phyloP scores from a whole-genome alignment of 2,329 filamentous ascomycete genomes.

The Fusarium scirpi region DNA sequence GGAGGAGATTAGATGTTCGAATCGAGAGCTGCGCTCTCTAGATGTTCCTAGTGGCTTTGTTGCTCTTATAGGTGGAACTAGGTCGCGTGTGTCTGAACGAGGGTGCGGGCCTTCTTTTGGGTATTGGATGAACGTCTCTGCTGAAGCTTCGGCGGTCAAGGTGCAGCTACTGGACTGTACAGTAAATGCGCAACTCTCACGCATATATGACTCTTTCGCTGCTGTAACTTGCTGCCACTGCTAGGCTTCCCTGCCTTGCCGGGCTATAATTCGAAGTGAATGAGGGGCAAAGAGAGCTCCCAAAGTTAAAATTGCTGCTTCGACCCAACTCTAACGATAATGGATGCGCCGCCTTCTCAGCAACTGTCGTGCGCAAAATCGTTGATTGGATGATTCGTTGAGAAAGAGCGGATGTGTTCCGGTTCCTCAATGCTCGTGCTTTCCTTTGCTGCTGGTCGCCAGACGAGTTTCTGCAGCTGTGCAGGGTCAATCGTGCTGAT shows the following conservation, averaged over 20 bases:
- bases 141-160: constrained; percentile 9
- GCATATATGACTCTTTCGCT: constrained; percentile 13
- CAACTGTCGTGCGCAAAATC: constrained; percentile 1
- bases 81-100: constrained; percentile 2
- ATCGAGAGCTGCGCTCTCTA: not conserved
- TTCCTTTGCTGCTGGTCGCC: not conserved
- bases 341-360: constrained; percentile 1
- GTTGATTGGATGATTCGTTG: not conserved
- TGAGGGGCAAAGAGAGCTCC: not conserved
- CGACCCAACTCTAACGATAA: constrained; percentile 7
- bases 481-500: not conserved
- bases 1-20: not conserved
- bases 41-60: not conserved
- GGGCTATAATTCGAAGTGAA: not conserved
- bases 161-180: not conserved
- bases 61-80: constrained; percentile 3
- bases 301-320: constrained; percentile 7
- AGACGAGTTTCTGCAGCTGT: not conserved
- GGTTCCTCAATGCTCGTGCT: not conserved
- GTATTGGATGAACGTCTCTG: constrained; percentile 3
- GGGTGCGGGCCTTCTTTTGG: constrained; percentile 1
- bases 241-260: not conserved
- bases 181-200: constrained; percentile 10
- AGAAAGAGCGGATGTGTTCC: not conserved
- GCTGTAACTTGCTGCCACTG: not conserved